Conservation (phyloP, 106 monocot genomes). For the Dendrobium officinale region DNA sequence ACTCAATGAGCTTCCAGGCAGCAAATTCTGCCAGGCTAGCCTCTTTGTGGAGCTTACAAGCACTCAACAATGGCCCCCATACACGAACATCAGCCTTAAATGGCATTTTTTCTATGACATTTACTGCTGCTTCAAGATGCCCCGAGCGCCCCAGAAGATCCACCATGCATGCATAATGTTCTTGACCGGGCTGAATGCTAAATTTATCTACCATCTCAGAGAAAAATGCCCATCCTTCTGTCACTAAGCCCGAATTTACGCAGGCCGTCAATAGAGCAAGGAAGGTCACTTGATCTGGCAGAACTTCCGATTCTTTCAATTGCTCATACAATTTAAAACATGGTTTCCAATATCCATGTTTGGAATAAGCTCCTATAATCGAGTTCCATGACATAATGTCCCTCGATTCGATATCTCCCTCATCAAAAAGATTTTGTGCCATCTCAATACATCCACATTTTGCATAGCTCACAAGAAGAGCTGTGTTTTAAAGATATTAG, state of each 20-base stretch:
- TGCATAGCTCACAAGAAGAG: constrained; percentile 27
- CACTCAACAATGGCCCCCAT: constrained; percentile 22
- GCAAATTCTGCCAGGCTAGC: constrained; percentile 7
- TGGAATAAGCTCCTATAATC: constrained; percentile 30
- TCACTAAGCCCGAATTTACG: constrained; percentile 18
- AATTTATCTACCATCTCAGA: constrained; percentile 10
- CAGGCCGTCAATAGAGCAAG: constrained; percentile 17
- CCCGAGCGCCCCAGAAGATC: constrained; percentile 22
- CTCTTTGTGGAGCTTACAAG: constrained; percentile 9
- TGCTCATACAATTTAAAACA: constrained; percentile 21
- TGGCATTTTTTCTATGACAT: constrained; percentile 17
- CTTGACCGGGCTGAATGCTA: constrained; percentile 1
- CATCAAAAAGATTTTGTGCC: constrained; percentile 29
- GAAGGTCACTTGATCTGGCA: constrained; percentile 22
- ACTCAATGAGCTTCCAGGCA: constrained; percentile 21
- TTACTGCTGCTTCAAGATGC: constrained; percentile 4
- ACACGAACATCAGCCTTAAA: constrained; percentile 18
- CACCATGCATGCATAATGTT: constrained; percentile 26
- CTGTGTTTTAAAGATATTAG: constrained; percentile 11
- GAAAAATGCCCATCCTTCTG: constrained; percentile 16
- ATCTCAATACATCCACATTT: constrained; percentile 33
- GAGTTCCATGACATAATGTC: constrained; percentile 33
- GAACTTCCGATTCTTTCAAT: constrained; percentile 17
- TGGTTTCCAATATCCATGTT: constrained; percentile 19
- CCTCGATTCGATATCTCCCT: constrained; percentile 5